A percentile compares a stretch with the other conserved stretches of the same genome.
Evolutionary conservation across 305 asterid genomes (phyloP).

Genomic region (Solanum hybrid): DNA sequence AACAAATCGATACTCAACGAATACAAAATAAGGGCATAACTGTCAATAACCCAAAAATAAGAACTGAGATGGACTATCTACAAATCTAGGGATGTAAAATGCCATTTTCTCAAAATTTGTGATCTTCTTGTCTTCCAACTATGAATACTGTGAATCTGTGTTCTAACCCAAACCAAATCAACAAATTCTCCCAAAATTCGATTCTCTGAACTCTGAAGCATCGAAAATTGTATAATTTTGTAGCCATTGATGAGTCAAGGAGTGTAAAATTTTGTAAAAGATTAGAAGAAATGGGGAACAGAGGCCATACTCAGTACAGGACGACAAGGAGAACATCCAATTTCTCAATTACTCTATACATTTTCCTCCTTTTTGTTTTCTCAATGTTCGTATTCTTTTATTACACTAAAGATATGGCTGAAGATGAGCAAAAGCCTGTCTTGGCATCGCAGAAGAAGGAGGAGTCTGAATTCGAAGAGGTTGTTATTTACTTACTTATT

Average conservation of each 20-base stretch:
- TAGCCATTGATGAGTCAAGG: not conserved
- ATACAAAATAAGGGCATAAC: not conserved
- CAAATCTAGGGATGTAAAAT: not conserved
- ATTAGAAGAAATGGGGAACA: conserved; percentile 29
- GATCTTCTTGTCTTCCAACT: not conserved
- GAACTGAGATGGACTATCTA: not conserved
- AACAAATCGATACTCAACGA: not conserved
- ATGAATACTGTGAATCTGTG: not conserved
- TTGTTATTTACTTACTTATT: not conserved
- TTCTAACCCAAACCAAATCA: not conserved
- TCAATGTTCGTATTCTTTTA: conserved; percentile 53
- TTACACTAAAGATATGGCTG: conserved; percentile 50
- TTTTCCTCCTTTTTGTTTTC: conserved; percentile 46
- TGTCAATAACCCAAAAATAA: not conserved
- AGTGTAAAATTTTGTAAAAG: not conserved
- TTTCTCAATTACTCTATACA: conserved; percentile 41
- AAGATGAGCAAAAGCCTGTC: conserved; percentile 36
- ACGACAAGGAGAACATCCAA: conserved; percentile 40
- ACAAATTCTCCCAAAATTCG: not conserved
- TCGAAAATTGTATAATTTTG: not conserved
- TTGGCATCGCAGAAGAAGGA: conserved; percentile 20
- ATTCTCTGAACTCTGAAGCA: not conserved
- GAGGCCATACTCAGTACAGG: conserved; percentile 27
- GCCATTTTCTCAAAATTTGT: not conserved
- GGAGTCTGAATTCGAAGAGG: conserved; percentile 30